phyloP scores from a whole-genome alignment of 257 asterid species.

The Vinca minor region DNA sequence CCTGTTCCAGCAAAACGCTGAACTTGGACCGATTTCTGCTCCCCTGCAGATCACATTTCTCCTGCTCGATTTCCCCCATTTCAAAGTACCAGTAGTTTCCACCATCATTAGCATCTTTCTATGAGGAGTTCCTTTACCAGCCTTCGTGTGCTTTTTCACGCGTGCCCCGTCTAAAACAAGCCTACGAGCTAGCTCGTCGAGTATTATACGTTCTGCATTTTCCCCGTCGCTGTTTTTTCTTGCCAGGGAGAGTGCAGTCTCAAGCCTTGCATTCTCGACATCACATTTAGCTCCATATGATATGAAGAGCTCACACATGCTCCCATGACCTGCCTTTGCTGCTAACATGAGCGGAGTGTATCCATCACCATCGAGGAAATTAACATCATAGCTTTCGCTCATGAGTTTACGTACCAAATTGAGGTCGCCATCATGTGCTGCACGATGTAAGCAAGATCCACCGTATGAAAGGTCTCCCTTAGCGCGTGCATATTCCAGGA shows the following conservation, averaged over 20 bases:
- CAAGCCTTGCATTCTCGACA: slow-evolving; percentile 28
- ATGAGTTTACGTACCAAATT: slow-evolving; percentile 25
- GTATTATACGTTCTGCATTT: slow-evolving; percentile 33
- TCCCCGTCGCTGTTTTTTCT: slow-evolving; percentile 19
- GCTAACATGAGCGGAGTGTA: slow-evolving; percentile 64
- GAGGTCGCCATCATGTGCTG: slow-evolving; percentile 28
- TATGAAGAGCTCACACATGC: slow-evolving; percentile 42
- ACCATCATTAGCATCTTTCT: slow-evolving; percentile 53
- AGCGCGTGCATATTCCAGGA: slow-evolving; percentile 25
- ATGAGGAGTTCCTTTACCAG: slow-evolving; percentile 53
- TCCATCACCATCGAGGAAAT: slow-evolving; percentile 41
- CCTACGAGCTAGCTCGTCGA: slow-evolving; percentile 48
- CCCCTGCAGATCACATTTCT: slow-evolving; percentile 54
- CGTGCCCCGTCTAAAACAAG: slow-evolving; percentile 40
- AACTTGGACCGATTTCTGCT: slow-evolving; percentile 55
- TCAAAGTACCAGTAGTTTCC: slow-evolving; percentile 33
- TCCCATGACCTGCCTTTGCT: slow-evolving; percentile 37
- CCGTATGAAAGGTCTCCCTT: slow-evolving; percentile 16
- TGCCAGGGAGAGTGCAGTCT: slow-evolving; percentile 48
- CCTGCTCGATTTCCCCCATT: slow-evolving; percentile 61
- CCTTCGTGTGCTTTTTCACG: slow-evolving; percentile 60
- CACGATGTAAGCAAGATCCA: slow-evolving; percentile 35
- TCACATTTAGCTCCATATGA: slow-evolving; percentile 42
- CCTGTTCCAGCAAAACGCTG: slow-evolving; percentile 44
- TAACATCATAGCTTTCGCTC: slow-evolving; percentile 21